Evolutionary conservation across 306 rosid genomes (phyloP), one percentile per base, ranked within the genome.

Genomic region (Cucurbita maxima): DNA sequence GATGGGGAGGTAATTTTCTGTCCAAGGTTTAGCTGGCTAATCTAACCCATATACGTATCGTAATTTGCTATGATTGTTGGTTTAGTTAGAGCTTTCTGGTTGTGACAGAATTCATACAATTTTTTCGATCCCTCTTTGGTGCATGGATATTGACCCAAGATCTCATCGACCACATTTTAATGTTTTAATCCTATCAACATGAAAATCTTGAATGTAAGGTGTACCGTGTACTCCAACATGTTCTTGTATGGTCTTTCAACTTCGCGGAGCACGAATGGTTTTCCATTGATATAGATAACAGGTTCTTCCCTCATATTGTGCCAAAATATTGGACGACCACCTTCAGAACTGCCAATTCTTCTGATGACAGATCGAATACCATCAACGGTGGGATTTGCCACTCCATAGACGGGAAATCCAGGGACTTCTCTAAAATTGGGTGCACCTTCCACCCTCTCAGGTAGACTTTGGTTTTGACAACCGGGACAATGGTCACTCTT

Each of bases 261-360:
- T 80, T 91, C 97, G 22, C 97, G 96, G 34, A 91, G 97, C 74
- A 91, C 97, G 82, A 91, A 91, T 54, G 97, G 97, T 78, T 89
- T 91, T 72, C 96, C 97, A 69, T 89, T 91, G 71, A 91, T 91
- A 85, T 91, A 91, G 79, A 91, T 89, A 56, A 91, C 97, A 70
- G 96, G 97, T 79, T 91, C 97, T 84, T 91, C 97, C 77, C 97
- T 89, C 97, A 91, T 91, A 75, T 91, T 91, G 77, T 91, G 97
- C 97, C 97, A 91, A 74, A 91, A 89, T 76, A 91, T 85, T 48
- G 91, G 91, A 37, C 83, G 57, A 58, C 89, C 88, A 76, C 76
- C 83, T 83, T 84, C 85, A 37, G 85, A 82, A 71, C 88, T 84
- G 50, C 93, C 88, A 82, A 89, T 82, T 82, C 91, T 84, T 76